Evolutionary conservation across 345 rosid genomes (phyloP), one percentile per base, ranked within the genome.

Genomic region (Gossypium sturtianum): DNA sequence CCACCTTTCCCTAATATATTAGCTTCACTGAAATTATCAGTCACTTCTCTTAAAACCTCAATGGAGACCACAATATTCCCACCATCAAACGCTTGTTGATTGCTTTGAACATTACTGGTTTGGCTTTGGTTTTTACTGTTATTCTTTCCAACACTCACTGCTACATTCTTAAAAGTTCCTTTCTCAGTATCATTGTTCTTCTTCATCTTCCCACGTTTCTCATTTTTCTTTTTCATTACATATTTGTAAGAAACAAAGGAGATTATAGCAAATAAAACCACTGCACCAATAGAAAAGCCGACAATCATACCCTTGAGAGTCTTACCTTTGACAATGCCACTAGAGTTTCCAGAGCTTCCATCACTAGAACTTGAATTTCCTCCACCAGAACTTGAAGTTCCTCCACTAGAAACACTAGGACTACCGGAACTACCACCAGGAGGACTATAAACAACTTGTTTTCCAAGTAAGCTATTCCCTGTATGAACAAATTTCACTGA

Each of bases 1-100:
- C 98, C 98, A 4, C 97, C 96, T 78, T 82, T 88, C 1, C 98
- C 97, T 79, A 91, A 69, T 52, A 93, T 80, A 53, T 87, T 91
- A 2, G 80, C 77, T 64, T 87, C 91, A 6, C 85, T 86, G 80
- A 93, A 93, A 73, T 91, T 86, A 48, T 86, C 71, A 0, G 98
- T 93, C 65, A 89, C 95, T 65, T 90, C 85, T 16, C 83, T 79
- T 22, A 93, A 85, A 45, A 93, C 88, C 63, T 93, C 83, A 54
- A 91, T 84, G 0, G 98, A 82, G 76, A 93, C 87, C 1, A 81
- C 76, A 19, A 83, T 87, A 73, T 86, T 89, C 68, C 90, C 91
- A 38, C 82, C 92, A 59, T 87, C 91, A 25, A 84, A 83, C 67
- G 82, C 75, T 52, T 82, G 84, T 8, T 82, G 78, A 25, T 85